Conservation (phyloP, 176 grass and related monocot genomes). For the Lolium perenne region DNA sequence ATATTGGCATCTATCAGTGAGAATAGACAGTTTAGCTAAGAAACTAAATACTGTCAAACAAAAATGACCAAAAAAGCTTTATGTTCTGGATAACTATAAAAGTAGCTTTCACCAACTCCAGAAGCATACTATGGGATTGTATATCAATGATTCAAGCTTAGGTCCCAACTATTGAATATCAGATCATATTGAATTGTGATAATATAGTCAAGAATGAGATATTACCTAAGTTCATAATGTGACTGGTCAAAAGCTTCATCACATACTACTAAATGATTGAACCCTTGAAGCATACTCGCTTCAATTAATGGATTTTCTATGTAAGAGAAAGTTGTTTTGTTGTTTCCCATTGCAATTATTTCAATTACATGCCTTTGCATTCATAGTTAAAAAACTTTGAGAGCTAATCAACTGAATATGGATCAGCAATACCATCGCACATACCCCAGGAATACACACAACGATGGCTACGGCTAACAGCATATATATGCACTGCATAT, state of each 20-base stretch:
- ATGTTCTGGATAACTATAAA: not conserved
- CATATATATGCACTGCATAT: not conserved
- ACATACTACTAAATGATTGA: not conserved
- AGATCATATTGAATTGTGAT: not conserved
- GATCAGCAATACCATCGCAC: not conserved
- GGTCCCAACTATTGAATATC: not conserved
- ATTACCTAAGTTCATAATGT: slow-evolving; percentile 1
- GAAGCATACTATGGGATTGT: not conserved
- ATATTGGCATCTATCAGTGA: not conserved
- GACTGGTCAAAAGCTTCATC: not conserved
- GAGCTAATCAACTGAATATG: slow-evolving; percentile 6
- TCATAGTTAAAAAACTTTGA: slow-evolving; percentile 2
- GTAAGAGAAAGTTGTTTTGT: slow-evolving; percentile 7
- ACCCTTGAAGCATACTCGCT: slow-evolving; percentile 19
- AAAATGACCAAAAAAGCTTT: not conserved
- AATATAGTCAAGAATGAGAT: not conserved
- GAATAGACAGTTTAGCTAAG: slow-evolving; percentile 25
- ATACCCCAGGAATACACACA: not conserved
- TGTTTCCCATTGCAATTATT: not conserved
- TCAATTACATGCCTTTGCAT: not conserved
- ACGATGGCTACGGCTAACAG: not conserved
- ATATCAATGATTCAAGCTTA: slow-evolving; percentile 18
- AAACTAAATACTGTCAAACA: not conserved
- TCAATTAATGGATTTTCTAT: slow-evolving; percentile 4
- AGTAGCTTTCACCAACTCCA: not conserved